These are phyloP conservation scores for Phytophthora uliginosa DNA, from an alignment of 352 stramenopile species.

Conservation along the genomic window DNA sequence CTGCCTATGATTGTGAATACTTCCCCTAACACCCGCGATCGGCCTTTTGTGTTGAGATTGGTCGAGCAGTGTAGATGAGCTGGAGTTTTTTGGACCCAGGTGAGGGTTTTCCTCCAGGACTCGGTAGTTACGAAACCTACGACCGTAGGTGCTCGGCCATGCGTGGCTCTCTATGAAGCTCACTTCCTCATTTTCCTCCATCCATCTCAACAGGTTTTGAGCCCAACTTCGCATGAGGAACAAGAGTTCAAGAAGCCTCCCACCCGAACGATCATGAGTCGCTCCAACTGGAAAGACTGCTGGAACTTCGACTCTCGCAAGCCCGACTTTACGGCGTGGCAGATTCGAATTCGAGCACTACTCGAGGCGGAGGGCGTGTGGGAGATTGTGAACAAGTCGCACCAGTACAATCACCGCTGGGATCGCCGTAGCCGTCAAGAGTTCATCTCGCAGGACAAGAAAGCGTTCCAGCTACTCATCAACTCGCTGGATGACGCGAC, in stretches of 20 bases:
- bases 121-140: slow-evolving; percentile 10
- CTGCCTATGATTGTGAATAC: too few relatives aligned
- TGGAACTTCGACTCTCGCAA: slow-evolving; percentile 20
- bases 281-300: slow-evolving; percentile 16
- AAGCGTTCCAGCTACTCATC: slow-evolving; percentile 17
- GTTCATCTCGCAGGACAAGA: slow-evolving; percentile 8
- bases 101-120: slow-evolving; percentile 3
- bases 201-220: not conserved
- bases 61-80: slow-evolving; percentile 6
- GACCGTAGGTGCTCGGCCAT: not conserved
- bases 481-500: slow-evolving; percentile 23
- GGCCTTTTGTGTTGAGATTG: slow-evolving; percentile 26
- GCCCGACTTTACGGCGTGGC: slow-evolving; percentile 5
- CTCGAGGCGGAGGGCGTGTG: slow-evolving; percentile 11
- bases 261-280: not conserved
- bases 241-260: not conserved
- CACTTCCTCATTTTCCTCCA: not conserved
- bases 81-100: slow-evolving; percentile 11
- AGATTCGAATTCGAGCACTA: slow-evolving; percentile 1
- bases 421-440: not conserved
- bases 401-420: not conserved
- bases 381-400: slow-evolving; percentile 1
- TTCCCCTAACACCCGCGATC: too few relatives aligned
- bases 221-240: not conserved
- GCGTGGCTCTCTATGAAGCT: not conserved